A percentile compares a stretch with the other conserved stretches of the same genome.
phyloP scores from a whole-genome alignment of 768 basidiomycete species.

The Boletus bicolor region DNA sequence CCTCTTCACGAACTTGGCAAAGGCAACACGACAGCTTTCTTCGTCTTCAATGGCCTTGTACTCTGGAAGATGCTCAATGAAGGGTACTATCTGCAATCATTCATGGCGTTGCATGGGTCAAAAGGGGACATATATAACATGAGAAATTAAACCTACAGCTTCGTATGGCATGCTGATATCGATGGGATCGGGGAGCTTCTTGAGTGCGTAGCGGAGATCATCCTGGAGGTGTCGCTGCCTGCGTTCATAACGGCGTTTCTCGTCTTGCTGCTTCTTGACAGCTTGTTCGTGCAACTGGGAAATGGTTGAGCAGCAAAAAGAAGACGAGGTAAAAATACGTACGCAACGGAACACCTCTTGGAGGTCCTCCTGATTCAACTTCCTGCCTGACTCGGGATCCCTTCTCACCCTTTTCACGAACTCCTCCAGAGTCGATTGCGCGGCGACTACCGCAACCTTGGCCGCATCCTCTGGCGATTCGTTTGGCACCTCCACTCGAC shows the following conservation, averaged over 20 bases:
- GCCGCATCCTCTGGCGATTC: constrained; percentile 30
- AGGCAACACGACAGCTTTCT: constrained; percentile 77
- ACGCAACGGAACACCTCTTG: constrained; percentile 63
- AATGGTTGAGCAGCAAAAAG: constrained; percentile 6
- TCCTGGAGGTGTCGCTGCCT: constrained; percentile 87
- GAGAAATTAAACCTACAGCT: constrained; percentile 49
- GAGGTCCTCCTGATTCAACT: constrained; percentile 52
- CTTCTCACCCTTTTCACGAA: constrained; percentile 56
- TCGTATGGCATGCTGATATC: constrained; percentile 78
- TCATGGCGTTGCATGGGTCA: neutral
- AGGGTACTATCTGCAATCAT: constrained; percentile 55
- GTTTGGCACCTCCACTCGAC: constrained; percentile 35
- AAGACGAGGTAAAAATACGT: constrained; percentile 21
- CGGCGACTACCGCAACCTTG: constrained; percentile 39
- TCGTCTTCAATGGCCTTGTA: constrained; percentile 87
- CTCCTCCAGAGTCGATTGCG: constrained; percentile 64
- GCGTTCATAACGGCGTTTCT: constrained; percentile 82
- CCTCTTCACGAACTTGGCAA: constrained; percentile 82
- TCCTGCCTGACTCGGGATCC: constrained; percentile 49
- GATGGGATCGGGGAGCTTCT: constrained; percentile 80
- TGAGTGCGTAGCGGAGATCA: constrained; percentile 92
- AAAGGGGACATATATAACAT: neutral
- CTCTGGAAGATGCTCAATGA: constrained; percentile 81
- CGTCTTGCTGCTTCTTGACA: constrained; percentile 75
- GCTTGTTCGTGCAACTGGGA: constrained; percentile 69